Evolutionary conservation across 305 asterid genomes (phyloP).

Genomic region (Stenogyne calaminthoides): DNA sequence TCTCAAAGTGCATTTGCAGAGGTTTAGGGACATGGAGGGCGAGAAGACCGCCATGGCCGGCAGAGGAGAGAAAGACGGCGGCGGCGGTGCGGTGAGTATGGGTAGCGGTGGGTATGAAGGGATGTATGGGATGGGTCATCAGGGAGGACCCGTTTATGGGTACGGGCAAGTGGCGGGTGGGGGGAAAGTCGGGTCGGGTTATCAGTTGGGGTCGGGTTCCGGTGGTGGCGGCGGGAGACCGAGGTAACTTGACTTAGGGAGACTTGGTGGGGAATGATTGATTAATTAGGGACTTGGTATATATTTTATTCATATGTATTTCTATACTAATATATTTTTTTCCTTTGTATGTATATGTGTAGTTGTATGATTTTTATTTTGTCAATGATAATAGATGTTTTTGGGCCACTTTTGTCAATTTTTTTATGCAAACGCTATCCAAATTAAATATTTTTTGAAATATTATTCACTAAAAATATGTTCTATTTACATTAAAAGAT

Average conservation of each 20-base stretch:
- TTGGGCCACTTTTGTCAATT: too few relatives aligned
- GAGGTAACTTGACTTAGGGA: slow-evolving; percentile 30
- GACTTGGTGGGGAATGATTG: slow-evolving; percentile 15
- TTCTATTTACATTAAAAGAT: too few relatives aligned
- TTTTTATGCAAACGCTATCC: too few relatives aligned
- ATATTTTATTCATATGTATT: slow-evolving; percentile 14
- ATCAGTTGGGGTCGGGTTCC: slow-evolving; percentile 43
- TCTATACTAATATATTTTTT: neutral
- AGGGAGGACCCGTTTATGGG: slow-evolving; percentile 54
- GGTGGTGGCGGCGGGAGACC: slow-evolving; percentile 37
- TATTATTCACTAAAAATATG: too few relatives aligned
- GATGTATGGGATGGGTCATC: slow-evolving; percentile 50
- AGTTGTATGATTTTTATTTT: slow-evolving; percentile 31
- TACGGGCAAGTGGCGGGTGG: slow-evolving; percentile 44
- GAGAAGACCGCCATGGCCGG: slow-evolving; percentile 75
- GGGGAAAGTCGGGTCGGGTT: slow-evolving; percentile 46
- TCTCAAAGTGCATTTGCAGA: slow-evolving; percentile 69
- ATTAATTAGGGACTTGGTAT: slow-evolving; percentile 4
- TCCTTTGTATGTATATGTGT: slow-evolving; percentile 18
- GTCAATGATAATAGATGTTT: slow-evolving; percentile 13
- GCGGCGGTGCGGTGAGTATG: slow-evolving; percentile 41
- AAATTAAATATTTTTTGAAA: too few relatives aligned
- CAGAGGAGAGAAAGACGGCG: slow-evolving; percentile 36
- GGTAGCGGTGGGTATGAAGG: slow-evolving; percentile 44
- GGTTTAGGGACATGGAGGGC: slow-evolving; percentile 82